phyloP scores from a whole-genome alignment of 2,329 filamentous ascomycete species.

The Apiospora malaysiana region DNA sequence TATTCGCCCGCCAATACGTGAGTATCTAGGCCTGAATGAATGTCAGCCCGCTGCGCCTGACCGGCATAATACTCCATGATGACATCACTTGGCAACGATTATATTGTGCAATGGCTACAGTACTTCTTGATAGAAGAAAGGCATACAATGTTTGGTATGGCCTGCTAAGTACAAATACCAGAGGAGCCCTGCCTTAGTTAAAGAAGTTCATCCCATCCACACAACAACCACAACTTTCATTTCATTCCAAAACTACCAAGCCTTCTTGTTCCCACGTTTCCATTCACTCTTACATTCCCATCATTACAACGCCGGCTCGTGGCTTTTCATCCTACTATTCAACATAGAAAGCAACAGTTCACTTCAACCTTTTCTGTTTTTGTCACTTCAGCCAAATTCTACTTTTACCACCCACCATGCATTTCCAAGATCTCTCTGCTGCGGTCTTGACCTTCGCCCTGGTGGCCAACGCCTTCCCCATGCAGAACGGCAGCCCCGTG shows the following conservation, averaged over 20 bases:
- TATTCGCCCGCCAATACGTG: background rate
- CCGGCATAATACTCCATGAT: background rate
- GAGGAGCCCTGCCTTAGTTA: background rate
- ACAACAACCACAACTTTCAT: background rate
- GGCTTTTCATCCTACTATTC: background rate
- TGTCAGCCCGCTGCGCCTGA: background rate
- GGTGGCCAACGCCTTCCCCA: background rate
- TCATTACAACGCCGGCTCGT: background rate
- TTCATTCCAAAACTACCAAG: background rate
- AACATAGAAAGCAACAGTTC: background rate
- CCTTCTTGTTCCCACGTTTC: background rate
- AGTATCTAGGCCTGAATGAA: background rate
- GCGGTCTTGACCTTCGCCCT: background rate
- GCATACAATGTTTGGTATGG: too few relatives aligned
- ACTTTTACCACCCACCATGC: background rate
- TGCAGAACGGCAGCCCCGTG: background rate
- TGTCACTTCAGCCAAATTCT: background rate
- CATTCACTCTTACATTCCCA: background rate
- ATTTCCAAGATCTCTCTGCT: background rate
- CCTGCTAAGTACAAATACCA: background rate
- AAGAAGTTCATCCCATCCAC: constrained; percentile 8
- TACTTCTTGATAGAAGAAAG: background rate
- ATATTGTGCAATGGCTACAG: background rate
- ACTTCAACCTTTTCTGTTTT: background rate
- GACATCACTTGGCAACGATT: background rate